A percentile compares a stretch with the other conserved stretches of the same genome.
phyloP scores from a whole-genome alignment of 1,284 basidiomycete genomes.

The Volvariella surrecta region DNA sequence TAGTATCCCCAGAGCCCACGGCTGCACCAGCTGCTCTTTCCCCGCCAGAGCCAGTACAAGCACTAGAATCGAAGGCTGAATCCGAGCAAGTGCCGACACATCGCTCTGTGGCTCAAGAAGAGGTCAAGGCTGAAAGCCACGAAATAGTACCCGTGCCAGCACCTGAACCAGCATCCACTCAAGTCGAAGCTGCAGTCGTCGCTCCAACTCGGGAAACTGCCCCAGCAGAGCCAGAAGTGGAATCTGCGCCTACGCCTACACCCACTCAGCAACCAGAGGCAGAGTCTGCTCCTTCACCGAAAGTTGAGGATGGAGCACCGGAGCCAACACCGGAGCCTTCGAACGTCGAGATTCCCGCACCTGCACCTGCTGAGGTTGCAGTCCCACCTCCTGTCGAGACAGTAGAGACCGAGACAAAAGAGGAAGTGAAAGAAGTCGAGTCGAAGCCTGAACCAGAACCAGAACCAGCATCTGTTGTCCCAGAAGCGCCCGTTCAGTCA shows the following conservation, averaged over 20 bases:
- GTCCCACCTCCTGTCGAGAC: background rate
- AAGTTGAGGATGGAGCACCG: constrained; percentile 3
- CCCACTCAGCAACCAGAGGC: background rate
- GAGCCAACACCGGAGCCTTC: background rate
- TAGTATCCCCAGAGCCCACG: constrained; percentile 1
- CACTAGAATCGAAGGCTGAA: no score
- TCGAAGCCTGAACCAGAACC: background rate
- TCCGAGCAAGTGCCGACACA: no score
- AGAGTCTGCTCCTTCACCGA: background rate
- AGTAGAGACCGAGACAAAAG: background rate
- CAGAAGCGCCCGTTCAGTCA: no score
- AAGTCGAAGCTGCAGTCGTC: background rate
- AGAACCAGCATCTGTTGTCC: no score
- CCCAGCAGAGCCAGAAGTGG: constrained; percentile 1
- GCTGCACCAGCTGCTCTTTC: background rate
- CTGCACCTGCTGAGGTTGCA: background rate
- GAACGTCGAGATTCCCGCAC: background rate
- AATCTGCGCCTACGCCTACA: background rate
- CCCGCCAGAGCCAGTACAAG: no score
- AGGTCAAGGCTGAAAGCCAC: no score
- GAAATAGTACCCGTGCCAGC: background rate
- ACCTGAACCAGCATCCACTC: background rate
- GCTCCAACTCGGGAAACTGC: background rate
- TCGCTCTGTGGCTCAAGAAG: no score
- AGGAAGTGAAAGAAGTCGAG: background rate